phyloP scores from a whole-genome alignment of 1,139 yeast genomes.

The Pichia cactophila region DNA sequence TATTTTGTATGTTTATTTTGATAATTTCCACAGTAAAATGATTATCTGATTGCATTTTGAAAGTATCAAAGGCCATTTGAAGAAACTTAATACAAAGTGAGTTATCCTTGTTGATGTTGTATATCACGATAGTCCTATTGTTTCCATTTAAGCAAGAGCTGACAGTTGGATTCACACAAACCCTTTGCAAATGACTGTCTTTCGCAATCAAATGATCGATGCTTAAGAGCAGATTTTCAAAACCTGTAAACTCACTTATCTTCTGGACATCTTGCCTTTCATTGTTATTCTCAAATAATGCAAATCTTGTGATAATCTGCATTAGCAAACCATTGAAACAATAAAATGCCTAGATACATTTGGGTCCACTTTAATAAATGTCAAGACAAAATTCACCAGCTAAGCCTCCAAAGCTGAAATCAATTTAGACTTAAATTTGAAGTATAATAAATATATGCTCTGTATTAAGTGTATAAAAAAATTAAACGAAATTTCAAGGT shows the following conservation, averaged over 20 bases:
- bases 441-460: no score
- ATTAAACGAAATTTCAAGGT: background rate
- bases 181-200: background rate
- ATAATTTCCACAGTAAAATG: background rate
- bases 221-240: background rate
- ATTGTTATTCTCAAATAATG: background rate
- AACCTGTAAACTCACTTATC: background rate
- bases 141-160: background rate
- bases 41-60: background rate
- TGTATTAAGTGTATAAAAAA: no score
- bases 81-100: background rate
- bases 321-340: no score
- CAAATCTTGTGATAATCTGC: background rate
- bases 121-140: background rate
- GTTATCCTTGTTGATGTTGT: background rate
- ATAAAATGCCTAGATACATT: no score
- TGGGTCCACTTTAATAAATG: no score
- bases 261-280: background rate
- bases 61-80: background rate
- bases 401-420: no score
- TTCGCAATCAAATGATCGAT: background rate
- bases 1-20: no score
- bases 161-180: background rate
- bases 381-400: no score
- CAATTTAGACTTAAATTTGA: no score